phyloP scores from a whole-genome alignment of 2,329 filamentous ascomycete genomes.

The Colletotrichum filicis region DNA sequence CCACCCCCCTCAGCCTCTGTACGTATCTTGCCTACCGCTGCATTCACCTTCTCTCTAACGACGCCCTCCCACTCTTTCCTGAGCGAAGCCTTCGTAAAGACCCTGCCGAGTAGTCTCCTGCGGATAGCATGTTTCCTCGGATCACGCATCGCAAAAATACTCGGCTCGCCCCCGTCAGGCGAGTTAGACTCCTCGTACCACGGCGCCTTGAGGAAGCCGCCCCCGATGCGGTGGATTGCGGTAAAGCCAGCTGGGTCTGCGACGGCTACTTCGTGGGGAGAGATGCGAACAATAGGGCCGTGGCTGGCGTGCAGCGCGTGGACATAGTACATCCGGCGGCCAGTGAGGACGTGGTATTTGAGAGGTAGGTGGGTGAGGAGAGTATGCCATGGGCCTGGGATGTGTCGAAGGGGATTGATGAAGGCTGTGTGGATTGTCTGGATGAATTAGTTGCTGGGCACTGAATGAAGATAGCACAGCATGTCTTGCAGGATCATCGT shows the following conservation, averaged over 20 bases:
- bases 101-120: conserved; percentile 53
- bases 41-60: conserved; percentile 48
- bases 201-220: conserved; percentile 20
- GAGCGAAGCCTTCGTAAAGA: conserved; percentile 52
- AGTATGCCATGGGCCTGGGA: conserved; percentile 21
- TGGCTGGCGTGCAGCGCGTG: conserved; percentile 19
- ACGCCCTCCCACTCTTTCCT: conserved; percentile 41
- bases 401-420: conserved; percentile 14
- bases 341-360: conserved; percentile 13
- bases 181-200: conserved; percentile 23
- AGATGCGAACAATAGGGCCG: conserved; percentile 24
- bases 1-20: conserved; percentile 51
- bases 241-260: conserved; percentile 2
- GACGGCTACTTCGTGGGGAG: conserved; percentile 22
- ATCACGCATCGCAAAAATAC: conserved; percentile 23
- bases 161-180: conserved; percentile 16
- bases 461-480: background rate
- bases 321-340: conserved; percentile 23
- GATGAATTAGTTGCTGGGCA: background rate
- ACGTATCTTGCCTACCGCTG: conserved; percentile 55
- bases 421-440: background rate
- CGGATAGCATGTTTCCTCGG: conserved; percentile 11
- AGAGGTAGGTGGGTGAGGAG: conserved; percentile 18
- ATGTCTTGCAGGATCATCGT: background rate
- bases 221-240: conserved; percentile 23